Percentiles rank a stretch among this genome's conserved stretches.
Conservation (phyloP, 306 rosid genomes). For the Trichosanthes cucumerina region DNA sequence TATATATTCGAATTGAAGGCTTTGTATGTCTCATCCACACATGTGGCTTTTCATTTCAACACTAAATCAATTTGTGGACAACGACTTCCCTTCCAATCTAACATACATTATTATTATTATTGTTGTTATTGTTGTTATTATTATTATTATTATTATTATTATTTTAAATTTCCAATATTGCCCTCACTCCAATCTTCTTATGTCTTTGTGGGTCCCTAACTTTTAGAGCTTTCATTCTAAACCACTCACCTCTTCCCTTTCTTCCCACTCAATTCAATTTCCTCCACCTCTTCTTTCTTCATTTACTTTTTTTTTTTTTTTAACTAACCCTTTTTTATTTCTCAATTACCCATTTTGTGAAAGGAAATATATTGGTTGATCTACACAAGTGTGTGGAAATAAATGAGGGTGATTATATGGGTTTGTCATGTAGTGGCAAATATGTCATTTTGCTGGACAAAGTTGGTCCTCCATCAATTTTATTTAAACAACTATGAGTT, state of each 20-base stretch:
- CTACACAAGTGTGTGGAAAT: not conserved
- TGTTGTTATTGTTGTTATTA: not conserved
- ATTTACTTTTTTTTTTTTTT: not conserved
- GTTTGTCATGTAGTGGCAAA: conserved; percentile 31
- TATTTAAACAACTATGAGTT: not conserved
- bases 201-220: not conserved
- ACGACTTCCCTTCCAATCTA: not conserved
- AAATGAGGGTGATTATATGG: not conserved
- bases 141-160: not conserved
- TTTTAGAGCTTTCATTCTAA: not conserved
- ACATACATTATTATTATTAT: not conserved
- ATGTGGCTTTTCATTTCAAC: conserved; percentile 3
- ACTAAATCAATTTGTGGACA: conserved; percentile 1
- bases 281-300: not conserved
- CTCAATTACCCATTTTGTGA: not conserved
- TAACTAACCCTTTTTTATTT: not conserved
- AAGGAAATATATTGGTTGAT: not conserved
- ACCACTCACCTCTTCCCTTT: not conserved
- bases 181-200: not conserved
- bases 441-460: conserved; percentile 30
- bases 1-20: not conserved
- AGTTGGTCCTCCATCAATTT: conserved; percentile 19
- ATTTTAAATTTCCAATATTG: not conserved
- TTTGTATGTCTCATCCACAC: not conserved
- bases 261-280: not conserved